Evolutionary conservation across 345 rosid species (phyloP), one percentile per base, ranked within the genome.

Genomic region (Abelmoschus esculentus): DNA sequence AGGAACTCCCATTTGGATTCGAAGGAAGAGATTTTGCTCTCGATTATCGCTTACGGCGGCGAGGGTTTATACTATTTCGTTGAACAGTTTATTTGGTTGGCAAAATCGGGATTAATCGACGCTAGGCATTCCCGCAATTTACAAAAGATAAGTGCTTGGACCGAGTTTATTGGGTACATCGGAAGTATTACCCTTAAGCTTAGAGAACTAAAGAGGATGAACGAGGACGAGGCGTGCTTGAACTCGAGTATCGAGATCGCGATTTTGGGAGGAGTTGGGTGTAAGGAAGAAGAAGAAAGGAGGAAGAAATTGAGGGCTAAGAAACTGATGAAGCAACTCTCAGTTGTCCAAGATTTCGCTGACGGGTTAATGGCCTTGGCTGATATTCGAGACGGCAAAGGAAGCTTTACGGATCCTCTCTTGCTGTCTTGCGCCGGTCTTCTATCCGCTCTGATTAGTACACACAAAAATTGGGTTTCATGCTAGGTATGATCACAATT

Each of bases 381-480:
- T 0, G 98, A 93, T 83, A 73, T 91, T 56, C 73, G 80, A 1
- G 95, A 87, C 44, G 96, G 91, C 26, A 84, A 84, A 18, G 97
- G 96, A 70, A 15, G 34, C n/a, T 73, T 93, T 1, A 82, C 89
- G 1, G 82, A 75, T 59, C 89, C 96, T 6, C 76, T 75, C 54
- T 31, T 83, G 79, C 28, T 91, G 64, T 83, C 97, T 12, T 79
- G 73, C 0, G 96, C 98, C 0, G 97, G 98, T 53, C 87, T 91
- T 70, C 70, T 89, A 26, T 93, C 98, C 7, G 98, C 98, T 9
- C 34, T 93, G 36, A 80, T 93, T 44, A 91, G 97, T 78, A 89
- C 97, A 47, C 92, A 84, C 73, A 93, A 93, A 84, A 91, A 89
- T 36, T 91, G 98, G 98, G 72, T 83, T 3, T 90, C 97, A 78